Percentiles rank a stretch among this genome's conserved stretches.
Evolutionary conservation across 192 early-diverging fungal genomes (phyloP).

Genomic region (Coemansia sp.): DNA sequence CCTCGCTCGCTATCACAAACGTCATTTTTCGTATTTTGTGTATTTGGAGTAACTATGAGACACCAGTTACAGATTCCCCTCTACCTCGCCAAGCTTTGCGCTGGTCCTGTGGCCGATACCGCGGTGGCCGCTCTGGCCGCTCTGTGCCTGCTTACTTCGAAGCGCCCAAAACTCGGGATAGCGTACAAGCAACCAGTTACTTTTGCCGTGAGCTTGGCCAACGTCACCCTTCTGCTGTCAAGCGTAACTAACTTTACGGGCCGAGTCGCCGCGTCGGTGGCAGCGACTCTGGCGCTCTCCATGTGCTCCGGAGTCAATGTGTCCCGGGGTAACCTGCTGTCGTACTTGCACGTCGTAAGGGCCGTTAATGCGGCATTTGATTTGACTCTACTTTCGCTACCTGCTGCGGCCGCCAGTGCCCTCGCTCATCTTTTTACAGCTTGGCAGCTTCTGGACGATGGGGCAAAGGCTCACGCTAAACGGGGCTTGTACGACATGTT

Average conservation of each 20-base stretch:
- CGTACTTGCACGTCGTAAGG: neutral
- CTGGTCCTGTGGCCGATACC: neutral
- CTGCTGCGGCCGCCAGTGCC: neutral
- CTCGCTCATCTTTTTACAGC: neutral
- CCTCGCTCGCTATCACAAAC: neutral
- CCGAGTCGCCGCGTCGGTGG: neutral
- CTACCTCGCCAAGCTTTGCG: neutral
- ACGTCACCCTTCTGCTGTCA: neutral
- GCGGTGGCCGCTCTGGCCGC: neutral
- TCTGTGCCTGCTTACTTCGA: neutral
- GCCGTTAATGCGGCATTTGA: neutral
- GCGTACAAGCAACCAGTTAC: neutral
- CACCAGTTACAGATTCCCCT: neutral
- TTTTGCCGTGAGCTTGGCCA: neutral
- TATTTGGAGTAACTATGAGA: neutral
- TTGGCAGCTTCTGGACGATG: neutral
- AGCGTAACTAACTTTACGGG: neutral
- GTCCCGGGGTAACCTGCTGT: neutral
- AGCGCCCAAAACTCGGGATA: neutral
- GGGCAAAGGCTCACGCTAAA: neutral
- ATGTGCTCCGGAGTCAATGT: neutral
- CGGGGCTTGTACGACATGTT: neutral
- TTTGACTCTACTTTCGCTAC: neutral
- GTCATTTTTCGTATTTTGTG: neutral
- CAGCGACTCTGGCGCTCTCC: neutral